Evolutionary conservation across 768 basidiomycete species (phyloP).

Genomic region (Gymnopilus dilepis): DNA sequence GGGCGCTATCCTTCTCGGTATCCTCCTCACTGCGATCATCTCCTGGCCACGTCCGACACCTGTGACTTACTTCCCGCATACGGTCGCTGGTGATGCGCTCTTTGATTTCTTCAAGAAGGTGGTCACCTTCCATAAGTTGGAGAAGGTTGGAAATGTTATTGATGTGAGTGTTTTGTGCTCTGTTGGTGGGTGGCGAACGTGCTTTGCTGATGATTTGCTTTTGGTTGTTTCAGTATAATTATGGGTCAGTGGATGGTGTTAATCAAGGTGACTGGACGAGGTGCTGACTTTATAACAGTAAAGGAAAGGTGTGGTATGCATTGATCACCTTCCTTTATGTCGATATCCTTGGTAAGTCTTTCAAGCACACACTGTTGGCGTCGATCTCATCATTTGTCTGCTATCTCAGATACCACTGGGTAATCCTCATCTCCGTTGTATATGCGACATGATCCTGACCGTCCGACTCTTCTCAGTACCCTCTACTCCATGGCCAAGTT

Average conservation of each 20-base stretch:
- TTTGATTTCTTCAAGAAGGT: constrained; percentile 89
- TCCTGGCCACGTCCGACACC: constrained; percentile 87
- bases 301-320: constrained; percentile 86
- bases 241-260: constrained; percentile 36
- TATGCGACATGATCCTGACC: neutral
- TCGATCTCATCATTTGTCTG: constrained; percentile 4
- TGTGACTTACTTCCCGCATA: constrained; percentile 85
- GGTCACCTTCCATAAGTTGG: constrained; percentile 72
- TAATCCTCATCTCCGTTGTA: constrained; percentile 19
- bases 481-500: constrained; percentile 92
- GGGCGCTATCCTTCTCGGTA: constrained; percentile 83
- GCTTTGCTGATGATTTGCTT: neutral
- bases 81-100: constrained; percentile 63
- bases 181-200: neutral
- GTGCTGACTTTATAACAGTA: constrained; percentile 40
- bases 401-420: constrained; percentile 52
- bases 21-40: constrained; percentile 82
- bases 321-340: constrained; percentile 90
- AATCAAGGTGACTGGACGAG: neutral
- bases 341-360: constrained; percentile 70
- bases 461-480: constrained; percentile 59
- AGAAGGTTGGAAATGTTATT: constrained; percentile 67
- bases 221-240: constrained; percentile 47
- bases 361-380: neutral
- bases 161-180: constrained; percentile 54